Conservation (phyloP, 78 protist species). For the Dictyostelium purpureum region DNA sequence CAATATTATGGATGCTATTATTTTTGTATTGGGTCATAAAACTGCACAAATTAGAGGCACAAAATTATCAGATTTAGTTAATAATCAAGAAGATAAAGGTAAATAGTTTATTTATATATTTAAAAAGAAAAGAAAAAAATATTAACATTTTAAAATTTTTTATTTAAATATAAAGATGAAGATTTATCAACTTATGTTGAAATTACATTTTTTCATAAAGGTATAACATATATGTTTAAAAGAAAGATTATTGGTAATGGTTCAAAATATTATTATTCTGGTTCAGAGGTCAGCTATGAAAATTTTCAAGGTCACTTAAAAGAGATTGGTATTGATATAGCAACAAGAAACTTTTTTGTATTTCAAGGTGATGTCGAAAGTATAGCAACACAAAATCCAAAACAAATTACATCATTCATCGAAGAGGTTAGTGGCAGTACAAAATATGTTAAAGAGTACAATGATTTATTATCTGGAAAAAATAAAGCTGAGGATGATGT, state of each 20-base stretch:
- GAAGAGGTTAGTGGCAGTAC: conserved; percentile 87
- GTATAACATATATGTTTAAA: neutral
- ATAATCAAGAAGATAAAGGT: neutral
- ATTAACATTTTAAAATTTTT: neutral
- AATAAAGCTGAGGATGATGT: conserved; percentile 69
- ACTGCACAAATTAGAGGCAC: conserved; percentile 88
- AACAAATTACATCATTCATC: conserved; percentile 90
- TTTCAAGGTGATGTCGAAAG: conserved; percentile 96
- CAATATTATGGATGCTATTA: conserved; percentile 97
- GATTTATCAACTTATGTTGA: conserved; percentile 10
- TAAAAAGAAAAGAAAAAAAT: neutral
- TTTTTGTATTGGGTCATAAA: conserved; percentile 95
- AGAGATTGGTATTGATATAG: conserved; percentile 61
- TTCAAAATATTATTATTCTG: conserved; percentile 11
- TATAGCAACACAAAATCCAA: conserved; percentile 89
- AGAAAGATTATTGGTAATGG: conserved; percentile 32
- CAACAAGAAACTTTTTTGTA: conserved; percentile 94
- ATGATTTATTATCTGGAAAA: neutral
- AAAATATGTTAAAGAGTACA: conserved; percentile 27
- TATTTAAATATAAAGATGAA: neutral
- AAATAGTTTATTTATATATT: neutral
- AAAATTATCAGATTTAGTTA: conserved; percentile 42
- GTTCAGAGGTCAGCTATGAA: neutral
- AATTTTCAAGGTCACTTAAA: conserved; percentile 73
- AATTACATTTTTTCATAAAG: neutral